Evolutionary conservation across 768 basidiomycete species (phyloP).

Genomic region (Paxillus ammoniavirescens): DNA sequence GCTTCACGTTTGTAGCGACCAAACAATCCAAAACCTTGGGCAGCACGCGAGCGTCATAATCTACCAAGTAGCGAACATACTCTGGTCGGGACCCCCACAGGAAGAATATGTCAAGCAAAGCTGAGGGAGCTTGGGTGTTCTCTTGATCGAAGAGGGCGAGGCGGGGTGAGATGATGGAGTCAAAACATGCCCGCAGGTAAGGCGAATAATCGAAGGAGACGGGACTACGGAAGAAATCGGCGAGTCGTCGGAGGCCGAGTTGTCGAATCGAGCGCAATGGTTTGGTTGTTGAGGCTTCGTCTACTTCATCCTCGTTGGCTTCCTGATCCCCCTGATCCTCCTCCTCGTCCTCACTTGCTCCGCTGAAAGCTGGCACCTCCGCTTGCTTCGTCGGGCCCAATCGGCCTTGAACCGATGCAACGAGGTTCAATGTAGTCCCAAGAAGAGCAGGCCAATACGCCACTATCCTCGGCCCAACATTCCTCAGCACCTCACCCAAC

Average conservation of each 20-base stretch:
- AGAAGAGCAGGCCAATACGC: slow-evolving; percentile 76
- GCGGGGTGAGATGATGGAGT: slow-evolving; percentile 78
- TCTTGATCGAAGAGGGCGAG: slow-evolving; percentile 72
- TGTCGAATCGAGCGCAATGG: slow-evolving; percentile 68
- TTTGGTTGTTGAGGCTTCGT: slow-evolving; percentile 31
- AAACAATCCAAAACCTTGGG: slow-evolving; percentile 83
- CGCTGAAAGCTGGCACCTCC: slow-evolving; percentile 22
- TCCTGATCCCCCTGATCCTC: slow-evolving; percentile 39
- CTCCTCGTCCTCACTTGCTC: slow-evolving; percentile 19
- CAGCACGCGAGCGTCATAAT: slow-evolving; percentile 65
- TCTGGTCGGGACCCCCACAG: slow-evolving; percentile 65
- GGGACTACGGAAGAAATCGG: slow-evolving; percentile 82
- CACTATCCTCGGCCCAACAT: slow-evolving; percentile 72
- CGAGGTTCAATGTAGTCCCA: slow-evolving; percentile 61
- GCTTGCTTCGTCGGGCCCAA: slow-evolving; percentile 35
- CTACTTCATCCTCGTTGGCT: slow-evolving; percentile 36
- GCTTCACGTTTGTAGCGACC: slow-evolving; percentile 81
- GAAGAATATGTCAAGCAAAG: slow-evolving; percentile 81
- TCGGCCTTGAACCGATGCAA: slow-evolving; percentile 60
- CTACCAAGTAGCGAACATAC: slow-evolving; percentile 62
- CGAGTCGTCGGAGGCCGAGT: slow-evolving; percentile 79
- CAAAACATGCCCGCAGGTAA: slow-evolving; percentile 67
- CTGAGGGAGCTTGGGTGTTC: slow-evolving; percentile 90
- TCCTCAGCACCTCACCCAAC: slow-evolving; percentile 79
- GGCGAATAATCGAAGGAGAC: slow-evolving; percentile 72